These are phyloP conservation scores for Coprinellus micaceus DNA, from an alignment of 768 basidiomycete species.

Conservation along the genomic window DNA sequence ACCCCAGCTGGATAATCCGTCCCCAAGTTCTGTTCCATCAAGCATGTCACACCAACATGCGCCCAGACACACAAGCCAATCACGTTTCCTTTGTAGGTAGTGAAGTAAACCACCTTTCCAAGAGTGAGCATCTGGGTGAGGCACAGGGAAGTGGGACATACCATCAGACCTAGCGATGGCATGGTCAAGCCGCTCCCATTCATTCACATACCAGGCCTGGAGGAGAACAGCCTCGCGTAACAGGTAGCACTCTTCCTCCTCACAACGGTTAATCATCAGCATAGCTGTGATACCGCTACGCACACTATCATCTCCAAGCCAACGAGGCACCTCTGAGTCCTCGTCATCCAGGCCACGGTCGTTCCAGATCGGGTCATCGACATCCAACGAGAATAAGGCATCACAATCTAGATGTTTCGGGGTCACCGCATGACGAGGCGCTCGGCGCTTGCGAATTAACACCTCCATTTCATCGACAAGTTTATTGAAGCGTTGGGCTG, in stretches of 20 bases:
- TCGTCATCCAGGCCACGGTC: slow-evolving; percentile 25
- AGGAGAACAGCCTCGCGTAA: slow-evolving; percentile 15
- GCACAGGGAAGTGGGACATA: no score
- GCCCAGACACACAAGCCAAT: no score
- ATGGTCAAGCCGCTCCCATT: slow-evolving; percentile 17
- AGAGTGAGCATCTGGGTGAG: no score
- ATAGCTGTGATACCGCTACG: slow-evolving; percentile 26
- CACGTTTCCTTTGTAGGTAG: no score
- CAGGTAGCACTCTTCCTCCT: slow-evolving; percentile 24
- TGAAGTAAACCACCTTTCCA: no score
- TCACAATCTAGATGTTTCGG: slow-evolving; percentile 21
- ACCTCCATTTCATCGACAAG: slow-evolving; percentile 19
- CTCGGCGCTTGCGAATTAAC: slow-evolving; percentile 16
- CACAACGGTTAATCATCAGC: slow-evolving; percentile 22
- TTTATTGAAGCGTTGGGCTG: slow-evolving; percentile 26
- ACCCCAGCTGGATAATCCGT: no score
- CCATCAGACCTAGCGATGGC: no score
- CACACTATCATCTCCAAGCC: slow-evolving; percentile 27
- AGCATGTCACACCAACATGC: no score
- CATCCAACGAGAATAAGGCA: slow-evolving; percentile 28
- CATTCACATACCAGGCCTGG: slow-evolving; percentile 24
- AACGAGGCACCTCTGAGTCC: slow-evolving; percentile 16
- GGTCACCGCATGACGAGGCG: slow-evolving; percentile 19
- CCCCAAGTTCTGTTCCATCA: no score
- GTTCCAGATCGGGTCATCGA: slow-evolving; percentile 36